Conservation (phyloP, 306 rosid genomes). For the Senna siamea region DNA sequence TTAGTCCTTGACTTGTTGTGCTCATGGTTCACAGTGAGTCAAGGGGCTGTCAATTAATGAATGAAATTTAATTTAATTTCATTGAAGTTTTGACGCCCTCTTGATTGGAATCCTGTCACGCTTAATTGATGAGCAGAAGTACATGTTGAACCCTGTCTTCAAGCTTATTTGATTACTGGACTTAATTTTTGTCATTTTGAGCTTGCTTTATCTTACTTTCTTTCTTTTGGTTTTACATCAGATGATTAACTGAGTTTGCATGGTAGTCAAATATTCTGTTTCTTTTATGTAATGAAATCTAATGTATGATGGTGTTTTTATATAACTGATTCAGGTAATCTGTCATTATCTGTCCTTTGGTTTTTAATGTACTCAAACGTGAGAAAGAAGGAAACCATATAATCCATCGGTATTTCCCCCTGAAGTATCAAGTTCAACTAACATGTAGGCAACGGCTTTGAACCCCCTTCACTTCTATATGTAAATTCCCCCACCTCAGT, state of each 20-base stretch:
- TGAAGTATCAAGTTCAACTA: background rate
- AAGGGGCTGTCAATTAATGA: slow-evolving; percentile 3
- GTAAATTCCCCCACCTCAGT: background rate
- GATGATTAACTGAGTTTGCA: background rate
- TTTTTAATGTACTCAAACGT: background rate
- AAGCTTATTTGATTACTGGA: background rate
- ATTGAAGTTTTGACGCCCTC: too few relatives aligned
- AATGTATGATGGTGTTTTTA: background rate
- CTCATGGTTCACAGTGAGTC: background rate
- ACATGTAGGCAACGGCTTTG: background rate
- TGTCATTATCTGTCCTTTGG: too few relatives aligned
- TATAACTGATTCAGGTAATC: background rate
- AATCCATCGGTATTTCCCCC: background rate
- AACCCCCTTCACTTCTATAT: background rate
- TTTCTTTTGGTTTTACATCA: background rate
- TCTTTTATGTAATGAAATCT: background rate
- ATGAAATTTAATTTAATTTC: slow-evolving; percentile 11
- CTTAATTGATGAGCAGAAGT: background rate
- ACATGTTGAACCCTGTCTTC: background rate
- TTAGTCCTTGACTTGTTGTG: background rate
- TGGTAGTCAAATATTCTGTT: background rate
- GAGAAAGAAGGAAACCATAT: slow-evolving; percentile 1
- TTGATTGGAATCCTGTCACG: too few relatives aligned
- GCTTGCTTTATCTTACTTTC: background rate
- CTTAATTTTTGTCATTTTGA: background rate